Percentiles rank a stretch among this genome's conserved stretches.
phyloP scores from a whole-genome alignment of 2,329 filamentous ascomycete genomes.

The Trichoderma harzianum region DNA sequence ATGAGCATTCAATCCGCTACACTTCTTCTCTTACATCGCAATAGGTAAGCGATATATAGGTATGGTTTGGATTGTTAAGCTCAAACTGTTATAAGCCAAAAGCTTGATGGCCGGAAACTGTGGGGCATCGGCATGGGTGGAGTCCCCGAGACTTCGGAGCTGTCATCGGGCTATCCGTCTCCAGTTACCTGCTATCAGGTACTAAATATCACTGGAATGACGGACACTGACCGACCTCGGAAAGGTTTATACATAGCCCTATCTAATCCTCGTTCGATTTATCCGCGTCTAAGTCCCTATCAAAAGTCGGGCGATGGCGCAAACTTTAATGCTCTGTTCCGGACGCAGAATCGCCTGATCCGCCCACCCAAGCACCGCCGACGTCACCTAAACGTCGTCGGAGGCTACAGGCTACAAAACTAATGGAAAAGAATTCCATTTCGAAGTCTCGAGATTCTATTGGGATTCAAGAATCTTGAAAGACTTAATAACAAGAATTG shows the following conservation, averaged over 20 bases:
- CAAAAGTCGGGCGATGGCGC: background rate
- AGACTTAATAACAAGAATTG: background rate
- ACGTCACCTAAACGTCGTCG: slow-evolving; percentile 15
- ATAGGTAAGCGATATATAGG: background rate
- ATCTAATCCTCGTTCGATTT: background rate
- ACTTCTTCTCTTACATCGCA: background rate
- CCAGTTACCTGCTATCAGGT: background rate
- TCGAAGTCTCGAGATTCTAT: background rate
- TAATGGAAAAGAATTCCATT: background rate
- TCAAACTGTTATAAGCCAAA: background rate
- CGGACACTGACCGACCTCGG: background rate
- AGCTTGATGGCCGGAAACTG: background rate
- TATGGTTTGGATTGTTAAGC: background rate
- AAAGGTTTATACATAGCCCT: background rate
- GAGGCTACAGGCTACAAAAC: background rate
- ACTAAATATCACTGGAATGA: background rate
- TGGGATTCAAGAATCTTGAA: background rate
- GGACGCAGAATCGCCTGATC: background rate
- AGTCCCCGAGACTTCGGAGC: background rate
- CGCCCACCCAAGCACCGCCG: background rate
- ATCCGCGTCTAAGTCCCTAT: background rate
- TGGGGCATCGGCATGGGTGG: slow-evolving; percentile 3
- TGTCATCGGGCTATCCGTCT: background rate
- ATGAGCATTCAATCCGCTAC: background rate
- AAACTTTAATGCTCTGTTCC: background rate